Percentiles rank a stretch among this genome's conserved stretches.
Evolutionary conservation across 495 filamentous ascomycete genomes (phyloP).

Genomic region (Podospora anserina): DNA sequence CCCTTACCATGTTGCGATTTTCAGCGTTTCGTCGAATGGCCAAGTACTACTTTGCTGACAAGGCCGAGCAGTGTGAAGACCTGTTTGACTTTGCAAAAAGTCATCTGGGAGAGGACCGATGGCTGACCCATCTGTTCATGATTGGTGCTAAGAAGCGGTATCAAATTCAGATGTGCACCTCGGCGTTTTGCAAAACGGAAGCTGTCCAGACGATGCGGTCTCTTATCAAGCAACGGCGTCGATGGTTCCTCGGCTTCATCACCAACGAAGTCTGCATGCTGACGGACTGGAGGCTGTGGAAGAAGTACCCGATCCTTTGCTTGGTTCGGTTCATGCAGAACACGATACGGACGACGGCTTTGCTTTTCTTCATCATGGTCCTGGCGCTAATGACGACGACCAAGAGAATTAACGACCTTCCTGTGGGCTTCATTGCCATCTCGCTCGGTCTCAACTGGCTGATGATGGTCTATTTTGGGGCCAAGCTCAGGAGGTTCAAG

Average conservation of each 20-base stretch:
- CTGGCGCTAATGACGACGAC: conserved; percentile 84
- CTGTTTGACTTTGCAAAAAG: conserved; percentile 96
- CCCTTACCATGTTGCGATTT: conserved; percentile 90
- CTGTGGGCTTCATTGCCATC: conserved; percentile 93
- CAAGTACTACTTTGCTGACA: conserved; percentile 98
- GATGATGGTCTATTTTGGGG: conserved; percentile 94
- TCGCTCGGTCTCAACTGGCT: conserved; percentile 92
- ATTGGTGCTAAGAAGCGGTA: conserved; percentile 89
- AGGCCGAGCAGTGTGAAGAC: conserved; percentile 93
- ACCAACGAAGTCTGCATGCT: conserved; percentile 99
- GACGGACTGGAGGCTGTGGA: conserved; percentile 90
- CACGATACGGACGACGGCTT: conserved; percentile 90
- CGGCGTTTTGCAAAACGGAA: conserved; percentile 97
- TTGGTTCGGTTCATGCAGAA: conserved; percentile 92
- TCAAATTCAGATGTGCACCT: conserved; percentile 96
- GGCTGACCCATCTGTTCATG: conserved; percentile 99
- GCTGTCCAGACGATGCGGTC: conserved; percentile 85
- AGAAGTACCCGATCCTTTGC: conserved; percentile 84
- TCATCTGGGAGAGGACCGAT: conserved; percentile 93
- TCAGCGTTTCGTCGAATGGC: conserved; percentile 97
- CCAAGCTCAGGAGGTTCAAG: conserved; percentile 83
- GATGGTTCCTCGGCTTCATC: conserved; percentile 98
- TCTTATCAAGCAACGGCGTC: conserved; percentile 88
- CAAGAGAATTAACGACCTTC: conserved; percentile 70
- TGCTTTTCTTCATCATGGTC: conserved; percentile 94